phyloP scores from a whole-genome alignment of 306 rosid genomes.

The Dryas octopetala region DNA sequence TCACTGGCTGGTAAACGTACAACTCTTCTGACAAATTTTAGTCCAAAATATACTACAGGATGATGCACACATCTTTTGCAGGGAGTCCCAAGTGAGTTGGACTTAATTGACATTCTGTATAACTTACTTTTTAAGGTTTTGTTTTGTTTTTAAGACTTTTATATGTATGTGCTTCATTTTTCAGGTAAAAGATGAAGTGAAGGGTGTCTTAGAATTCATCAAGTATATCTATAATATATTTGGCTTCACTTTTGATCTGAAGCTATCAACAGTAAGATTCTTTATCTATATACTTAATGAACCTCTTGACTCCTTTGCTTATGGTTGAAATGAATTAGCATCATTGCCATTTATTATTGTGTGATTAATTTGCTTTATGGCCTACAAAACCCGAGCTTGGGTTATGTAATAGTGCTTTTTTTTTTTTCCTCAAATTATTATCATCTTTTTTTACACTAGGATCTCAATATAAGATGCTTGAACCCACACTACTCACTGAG shows the following conservation, averaged over 20 bases:
- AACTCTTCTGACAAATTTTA: constrained; percentile 30
- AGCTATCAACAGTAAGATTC: constrained; percentile 79
- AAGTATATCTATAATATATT: constrained; percentile 58
- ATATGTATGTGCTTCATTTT: constrained; percentile 22
- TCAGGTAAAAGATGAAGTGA: constrained; percentile 90
- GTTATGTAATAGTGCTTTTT: no score
- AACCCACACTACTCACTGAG: no score
- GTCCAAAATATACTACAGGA: constrained; percentile 56
- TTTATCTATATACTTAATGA: constrained; percentile 9
- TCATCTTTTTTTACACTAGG: no score
- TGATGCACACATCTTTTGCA: constrained; percentile 95
- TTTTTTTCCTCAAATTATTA: no score
- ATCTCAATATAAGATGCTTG: no score
- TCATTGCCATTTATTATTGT: no score
- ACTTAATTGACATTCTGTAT: constrained; percentile 13
- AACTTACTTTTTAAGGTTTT: constrained; percentile 13
- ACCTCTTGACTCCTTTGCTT: neutral
- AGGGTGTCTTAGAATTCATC: constrained; percentile 68
- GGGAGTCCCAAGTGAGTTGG: constrained; percentile 79
- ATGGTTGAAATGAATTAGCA: neutral
- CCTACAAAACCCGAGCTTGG: no score
- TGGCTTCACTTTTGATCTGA: constrained; percentile 89
- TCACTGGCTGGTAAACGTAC: neutral
- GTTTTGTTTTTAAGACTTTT: neutral
- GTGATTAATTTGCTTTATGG: no score